phyloP scores from a whole-genome alignment of 129 eudicot genomes.

The Gnaphalium uliginosum region DNA sequence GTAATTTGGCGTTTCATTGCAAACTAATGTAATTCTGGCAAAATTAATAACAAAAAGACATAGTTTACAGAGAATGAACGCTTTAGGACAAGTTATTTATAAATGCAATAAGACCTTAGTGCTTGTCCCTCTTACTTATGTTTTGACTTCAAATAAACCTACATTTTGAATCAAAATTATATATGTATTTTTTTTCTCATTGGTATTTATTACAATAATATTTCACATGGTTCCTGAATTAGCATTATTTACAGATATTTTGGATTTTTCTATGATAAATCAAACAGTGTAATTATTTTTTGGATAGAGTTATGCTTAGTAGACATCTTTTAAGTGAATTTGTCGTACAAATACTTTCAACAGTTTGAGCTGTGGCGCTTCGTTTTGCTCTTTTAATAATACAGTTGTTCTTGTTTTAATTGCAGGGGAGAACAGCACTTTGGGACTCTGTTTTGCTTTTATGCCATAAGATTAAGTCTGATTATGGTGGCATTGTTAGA shows the following conservation, averaged over 20 bases:
- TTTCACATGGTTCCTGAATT: not conserved
- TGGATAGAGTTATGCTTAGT: not conserved
- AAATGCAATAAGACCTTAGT: not conserved
- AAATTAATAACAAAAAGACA: not conserved
- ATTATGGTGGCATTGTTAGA: constrained; percentile 68
- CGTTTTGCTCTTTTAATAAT: constrained; percentile 1
- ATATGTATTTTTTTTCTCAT: too few species aligned
- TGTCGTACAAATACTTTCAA: not conserved
- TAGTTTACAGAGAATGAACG: not conserved
- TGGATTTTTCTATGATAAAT: too few species aligned
- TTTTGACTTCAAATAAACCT: not conserved
- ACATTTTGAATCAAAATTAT: too few species aligned
- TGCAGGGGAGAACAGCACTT: constrained; percentile 91
- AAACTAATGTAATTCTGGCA: constrained; percentile 16
- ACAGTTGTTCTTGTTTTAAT: constrained; percentile 6
- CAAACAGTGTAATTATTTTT: not conserved
- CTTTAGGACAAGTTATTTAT: not conserved
- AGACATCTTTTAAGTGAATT: not conserved
- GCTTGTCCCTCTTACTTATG: not conserved
- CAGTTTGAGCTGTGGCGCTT: not conserved
- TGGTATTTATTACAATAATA: not conserved
- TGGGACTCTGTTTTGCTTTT: constrained; percentile 96
- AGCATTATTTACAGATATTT: not conserved
- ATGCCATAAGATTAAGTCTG: constrained; percentile 72
- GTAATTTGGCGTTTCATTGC: constrained; percentile 1